Base-by-base conservation (phyloP, 1,284 basidiomycete genomes). In the Psilocybe mexicana region DNA sequence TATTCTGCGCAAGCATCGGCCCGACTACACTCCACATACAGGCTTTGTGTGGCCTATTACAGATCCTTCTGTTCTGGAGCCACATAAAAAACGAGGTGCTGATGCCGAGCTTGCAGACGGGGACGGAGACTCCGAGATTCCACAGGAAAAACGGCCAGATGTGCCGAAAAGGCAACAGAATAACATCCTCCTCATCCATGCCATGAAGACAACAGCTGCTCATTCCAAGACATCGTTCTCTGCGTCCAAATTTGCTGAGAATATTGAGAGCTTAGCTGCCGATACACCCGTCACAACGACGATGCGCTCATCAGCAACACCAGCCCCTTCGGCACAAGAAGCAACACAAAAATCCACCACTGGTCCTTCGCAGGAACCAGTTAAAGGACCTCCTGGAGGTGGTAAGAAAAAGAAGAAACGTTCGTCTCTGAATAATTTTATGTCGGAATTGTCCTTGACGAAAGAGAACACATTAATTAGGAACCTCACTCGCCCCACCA, bases 21-120 rank as follows among this genome's bases (percentile, higher is more conserved):
- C 90, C 6, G 87, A 88, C 58, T 91, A 89, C 67, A 89, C 88
- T 12, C 90, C 90, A 54, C 81, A 90, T 44, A 87, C 87, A 42
- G 90, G 90, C 7, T 92, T 91, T 65, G 81, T 87, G 2, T 92
- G 90, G 90, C 90, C 90, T 43, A 84, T 92, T 60, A 75, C 80
- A 56, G 88, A 89, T 62, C 70, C 82, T 14, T 74, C 79, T 18
- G 59, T 74, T 0, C 63, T 77, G 50, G 76, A 81, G 44, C 78
- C 48, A 70, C 66, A 61, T 83, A 83, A 71, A 84, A 82, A 67
- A 72, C 68, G 58, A 45, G 72, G 79, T 26, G 74, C 73, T 35
- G 72, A 70, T 25, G 65, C 65, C 43, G 59, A 59, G 26, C 47
- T 62, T 65, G 55, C 62, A 60, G 72, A 68, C 42, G 67, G 68